phyloP scores from a whole-genome alignment of 2,329 filamentous ascomycete species.

The Exophiala oligosperma region DNA sequence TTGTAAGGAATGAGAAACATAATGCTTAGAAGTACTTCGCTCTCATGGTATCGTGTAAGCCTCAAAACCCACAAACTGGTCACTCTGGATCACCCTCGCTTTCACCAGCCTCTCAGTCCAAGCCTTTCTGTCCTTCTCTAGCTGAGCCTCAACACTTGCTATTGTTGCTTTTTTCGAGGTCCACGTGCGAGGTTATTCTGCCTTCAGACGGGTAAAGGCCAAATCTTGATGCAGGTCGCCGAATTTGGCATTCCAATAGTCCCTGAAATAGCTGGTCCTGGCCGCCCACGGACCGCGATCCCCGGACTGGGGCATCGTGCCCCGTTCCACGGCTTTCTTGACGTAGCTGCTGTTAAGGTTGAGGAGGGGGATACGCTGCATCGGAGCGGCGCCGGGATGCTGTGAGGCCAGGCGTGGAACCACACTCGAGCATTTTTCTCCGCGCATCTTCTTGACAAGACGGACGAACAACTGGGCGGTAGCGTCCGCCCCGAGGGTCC shows the following conservation, averaged over 20 bases:
- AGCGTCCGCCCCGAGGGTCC: constrained; percentile 46
- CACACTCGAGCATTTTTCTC: not conserved
- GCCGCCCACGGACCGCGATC: constrained; percentile 41
- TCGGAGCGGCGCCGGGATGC: too few species aligned
- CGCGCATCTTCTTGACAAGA: constrained; percentile 32
- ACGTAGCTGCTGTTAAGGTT: constrained; percentile 42
- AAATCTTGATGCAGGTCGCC: constrained; percentile 38
- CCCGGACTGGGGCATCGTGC: constrained; percentile 37
- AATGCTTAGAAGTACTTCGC: too few species aligned
- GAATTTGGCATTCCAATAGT: constrained; percentile 38
- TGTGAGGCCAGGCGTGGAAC: constrained; percentile 1
- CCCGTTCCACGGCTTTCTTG: constrained; percentile 28
- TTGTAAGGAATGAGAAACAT: too few species aligned
- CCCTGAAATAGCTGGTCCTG: constrained; percentile 39
- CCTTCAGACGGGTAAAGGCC: constrained; percentile 5
- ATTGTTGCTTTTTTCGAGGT: too few species aligned
- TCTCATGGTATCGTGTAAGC: too few species aligned
- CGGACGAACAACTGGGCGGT: constrained; percentile 41
- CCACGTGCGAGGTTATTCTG: too few species aligned
- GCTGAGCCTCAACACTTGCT: too few species aligned
- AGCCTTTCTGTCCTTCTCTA: too few species aligned
- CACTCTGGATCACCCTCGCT: too few species aligned
- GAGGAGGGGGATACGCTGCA: not conserved
- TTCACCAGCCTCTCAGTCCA: too few species aligned
- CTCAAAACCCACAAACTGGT: too few species aligned